Percentiles rank a stretch among this genome's conserved stretches.
phyloP scores from a whole-genome alignment of 139 green algal genomes.

The Pleodorina starrii region DNA sequence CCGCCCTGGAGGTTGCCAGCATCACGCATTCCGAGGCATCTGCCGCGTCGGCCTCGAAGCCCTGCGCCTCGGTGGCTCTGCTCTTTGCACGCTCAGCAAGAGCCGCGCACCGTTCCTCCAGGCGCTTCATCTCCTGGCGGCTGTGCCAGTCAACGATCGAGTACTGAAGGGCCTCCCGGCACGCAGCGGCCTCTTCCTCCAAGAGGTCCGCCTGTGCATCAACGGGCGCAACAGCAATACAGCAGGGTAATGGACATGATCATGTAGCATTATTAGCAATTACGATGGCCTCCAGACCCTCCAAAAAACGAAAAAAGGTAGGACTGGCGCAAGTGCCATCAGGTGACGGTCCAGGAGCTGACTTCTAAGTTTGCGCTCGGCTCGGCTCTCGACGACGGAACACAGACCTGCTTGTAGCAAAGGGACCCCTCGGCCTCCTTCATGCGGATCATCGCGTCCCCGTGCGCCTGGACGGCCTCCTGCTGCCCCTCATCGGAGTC shows the following conservation, averaged over 20 bases:
- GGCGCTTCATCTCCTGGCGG: constrained; percentile 11
- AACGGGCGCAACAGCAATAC: no score
- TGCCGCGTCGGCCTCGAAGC: background rate
- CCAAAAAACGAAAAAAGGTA: no score
- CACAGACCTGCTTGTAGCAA: constrained; percentile 20
- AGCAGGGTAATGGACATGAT: no score
- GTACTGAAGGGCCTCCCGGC: constrained; percentile 36
- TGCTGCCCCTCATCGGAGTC: background rate
- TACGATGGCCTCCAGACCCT: no score
- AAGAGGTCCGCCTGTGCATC: constrained; percentile 36
- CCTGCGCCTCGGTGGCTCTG: background rate
- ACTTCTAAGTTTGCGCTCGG: no score
- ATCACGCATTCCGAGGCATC: constrained; percentile 8
- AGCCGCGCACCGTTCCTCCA: background rate
- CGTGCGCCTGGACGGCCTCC: background rate
- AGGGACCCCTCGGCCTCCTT: constrained; percentile 18
- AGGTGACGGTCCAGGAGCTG: no score
- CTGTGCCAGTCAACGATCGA: background rate
- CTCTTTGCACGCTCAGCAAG: constrained; percentile 1
- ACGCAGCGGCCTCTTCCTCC: constrained; percentile 18
- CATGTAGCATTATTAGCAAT: no score
- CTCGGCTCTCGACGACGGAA: no score
- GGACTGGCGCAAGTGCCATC: no score
- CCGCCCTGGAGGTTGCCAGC: background rate
- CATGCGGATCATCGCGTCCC: constrained; percentile 30